Base-by-base conservation (phyloP, 306 rosid genomes). In the Styphnolobium japonicum region DNA sequence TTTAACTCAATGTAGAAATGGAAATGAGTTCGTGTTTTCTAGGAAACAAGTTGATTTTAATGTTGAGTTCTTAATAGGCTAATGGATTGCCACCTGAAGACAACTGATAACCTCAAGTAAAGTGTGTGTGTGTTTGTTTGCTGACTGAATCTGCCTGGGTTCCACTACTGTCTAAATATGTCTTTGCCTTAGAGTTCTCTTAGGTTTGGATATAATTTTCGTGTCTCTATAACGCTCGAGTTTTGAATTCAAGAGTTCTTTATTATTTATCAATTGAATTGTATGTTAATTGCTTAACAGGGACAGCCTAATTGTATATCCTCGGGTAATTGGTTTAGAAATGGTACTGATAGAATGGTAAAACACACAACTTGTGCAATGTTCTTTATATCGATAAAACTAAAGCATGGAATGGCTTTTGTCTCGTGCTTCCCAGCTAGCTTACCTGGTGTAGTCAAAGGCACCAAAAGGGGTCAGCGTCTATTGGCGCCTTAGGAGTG, bases 151-250 rank as follows among this genome's bases (percentile, higher is more conserved):
- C n/a, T 72, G 43, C 34, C 10, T 7, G 42, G 27, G 34, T 53
- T 4, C 29, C 14, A 7, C n/a, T 48, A 4, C n/a, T n/a, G 55
- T 10, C 4, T 7, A 29, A 21, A 56, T 52, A 10, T 58, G 71
- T 48, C 2, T 52, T 29, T 27, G n/a, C 6, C 0, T 15, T 37
- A 7, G 42, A 62, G 21, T 31, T 23, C 15, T 62, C 4, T 27
- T 57, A 10, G 61, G 62, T 73, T 61, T 42, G 66, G 56, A 46
- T 78, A 15, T 48, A 15, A 58, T 78, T 73, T 78, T 52, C 31
- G 10, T 42, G 37, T 25, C 1, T 11, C 6, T 72, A 8, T 12
- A 15, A 68, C 73, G 65, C 49, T n/a, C n/a, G 10, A n/a, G 46
- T 21, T 72, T 18, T 14, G 8, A 23, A 62, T 36, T 19, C 39